Conservation (phyloP, 2,329 filamentous ascomycete genomes). For the Phaeomoniella chlamydospora region DNA sequence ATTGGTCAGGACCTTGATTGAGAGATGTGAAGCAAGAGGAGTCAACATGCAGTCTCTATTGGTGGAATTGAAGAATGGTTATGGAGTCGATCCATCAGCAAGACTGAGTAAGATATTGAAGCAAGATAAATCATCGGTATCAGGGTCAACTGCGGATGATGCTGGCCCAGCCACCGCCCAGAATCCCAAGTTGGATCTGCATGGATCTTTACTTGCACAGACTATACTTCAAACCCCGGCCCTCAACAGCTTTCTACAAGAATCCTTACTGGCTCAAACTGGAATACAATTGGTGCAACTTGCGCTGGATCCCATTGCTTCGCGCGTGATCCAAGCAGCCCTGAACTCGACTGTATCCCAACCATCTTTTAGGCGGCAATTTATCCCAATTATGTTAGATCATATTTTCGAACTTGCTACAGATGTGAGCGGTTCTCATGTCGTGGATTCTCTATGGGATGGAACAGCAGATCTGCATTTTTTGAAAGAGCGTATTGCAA, state of each 20-base stretch:
- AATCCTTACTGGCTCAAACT: slow-evolving; percentile 49
- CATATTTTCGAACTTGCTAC: slow-evolving; percentile 46
- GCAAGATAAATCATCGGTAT: too few relatives aligned
- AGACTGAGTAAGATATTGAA: slow-evolving; percentile 47
- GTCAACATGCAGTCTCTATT: slow-evolving; percentile 43
- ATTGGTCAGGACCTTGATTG: slow-evolving; percentile 68
- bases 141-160: slow-evolving; percentile 23
- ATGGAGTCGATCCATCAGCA: slow-evolving; percentile 33
- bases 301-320: slow-evolving; percentile 44
- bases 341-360: slow-evolving; percentile 39
- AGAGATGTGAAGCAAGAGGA: slow-evolving; percentile 59
- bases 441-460: slow-evolving; percentile 52
- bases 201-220: slow-evolving; percentile 71
- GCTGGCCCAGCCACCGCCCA: not conserved
- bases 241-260: slow-evolving; percentile 57
- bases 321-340: slow-evolving; percentile 50
- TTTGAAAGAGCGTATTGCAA: slow-evolving; percentile 52
- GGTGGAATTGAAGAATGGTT: slow-evolving; percentile 41
- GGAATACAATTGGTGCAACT: slow-evolving; percentile 46
- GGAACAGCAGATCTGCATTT: slow-evolving; percentile 50
- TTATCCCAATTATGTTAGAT: slow-evolving; percentile 49
- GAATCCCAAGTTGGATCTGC: slow-evolving; percentile 27
- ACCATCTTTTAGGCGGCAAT: slow-evolving; percentile 43
- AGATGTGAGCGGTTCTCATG: slow-evolving; percentile 49
- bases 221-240: slow-evolving; percentile 65